Percentiles rank a stretch among this genome's conserved stretches.
Evolutionary conservation across 192 early-diverging fungal genomes (phyloP).

Genomic region (Backusella mclennaniae): DNA sequence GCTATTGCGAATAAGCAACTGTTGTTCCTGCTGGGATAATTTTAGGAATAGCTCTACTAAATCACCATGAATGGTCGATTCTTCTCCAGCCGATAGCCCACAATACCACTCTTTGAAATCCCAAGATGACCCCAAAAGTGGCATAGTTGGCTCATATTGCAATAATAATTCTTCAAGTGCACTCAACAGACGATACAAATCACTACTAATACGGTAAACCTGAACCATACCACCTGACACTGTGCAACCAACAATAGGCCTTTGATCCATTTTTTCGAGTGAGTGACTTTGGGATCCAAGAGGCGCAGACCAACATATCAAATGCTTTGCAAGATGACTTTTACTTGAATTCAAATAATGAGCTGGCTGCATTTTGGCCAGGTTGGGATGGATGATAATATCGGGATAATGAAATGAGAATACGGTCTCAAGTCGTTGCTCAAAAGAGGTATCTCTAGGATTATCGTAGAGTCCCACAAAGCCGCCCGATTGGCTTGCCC

Average conservation of each 20-base stretch:
- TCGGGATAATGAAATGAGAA: constrained; percentile 27
- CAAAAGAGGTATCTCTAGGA: constrained; percentile 8
- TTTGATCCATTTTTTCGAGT: background rate
- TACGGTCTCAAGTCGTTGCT: constrained; percentile 5
- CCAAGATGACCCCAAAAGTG: background rate
- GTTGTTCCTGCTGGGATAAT: background rate
- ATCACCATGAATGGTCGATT: constrained; percentile 12
- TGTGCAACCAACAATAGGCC: constrained; percentile 18
- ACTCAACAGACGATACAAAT: background rate
- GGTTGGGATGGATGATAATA: constrained; percentile 13
- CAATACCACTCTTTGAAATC: constrained; percentile 20
- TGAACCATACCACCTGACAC: constrained; percentile 16
- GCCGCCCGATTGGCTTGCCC: constrained; percentile 5
- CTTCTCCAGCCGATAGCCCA: constrained; percentile 1
- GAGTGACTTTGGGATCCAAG: background rate
- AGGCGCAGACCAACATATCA: background rate
- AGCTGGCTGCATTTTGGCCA: background rate
- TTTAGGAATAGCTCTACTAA: background rate
- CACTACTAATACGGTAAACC: background rate
- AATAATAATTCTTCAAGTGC: background rate
- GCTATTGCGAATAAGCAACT: background rate
- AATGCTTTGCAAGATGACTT: background rate
- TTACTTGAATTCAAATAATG: background rate
- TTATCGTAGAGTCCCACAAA: constrained; percentile 8
- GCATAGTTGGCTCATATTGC: background rate